Conservation (phyloP, 2,329 filamentous ascomycete genomes). For the Penicillium corylophilum region DNA sequence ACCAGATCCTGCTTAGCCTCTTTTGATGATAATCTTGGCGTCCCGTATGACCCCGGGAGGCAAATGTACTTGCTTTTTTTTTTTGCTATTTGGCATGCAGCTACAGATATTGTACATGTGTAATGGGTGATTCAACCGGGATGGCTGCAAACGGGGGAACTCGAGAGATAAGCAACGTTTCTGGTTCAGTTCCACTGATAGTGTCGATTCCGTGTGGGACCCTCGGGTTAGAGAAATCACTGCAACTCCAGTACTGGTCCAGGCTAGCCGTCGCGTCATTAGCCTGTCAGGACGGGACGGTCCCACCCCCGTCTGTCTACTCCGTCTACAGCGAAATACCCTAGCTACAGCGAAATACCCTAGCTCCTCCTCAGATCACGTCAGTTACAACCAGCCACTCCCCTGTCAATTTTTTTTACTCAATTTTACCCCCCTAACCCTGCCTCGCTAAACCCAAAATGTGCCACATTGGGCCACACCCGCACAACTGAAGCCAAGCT, state of each 20-base stretch:
- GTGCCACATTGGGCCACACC: neutral
- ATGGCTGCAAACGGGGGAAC: neutral
- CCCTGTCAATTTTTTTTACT: neutral
- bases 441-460: neutral
- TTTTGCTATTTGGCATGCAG: neutral
- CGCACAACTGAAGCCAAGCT: constrained; percentile 10
- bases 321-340: no score
- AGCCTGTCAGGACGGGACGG: constrained; percentile 16
- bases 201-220: neutral
- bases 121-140: neutral
- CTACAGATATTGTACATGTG: neutral
- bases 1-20: neutral
- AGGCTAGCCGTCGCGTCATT: constrained; percentile 17
- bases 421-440: neutral
- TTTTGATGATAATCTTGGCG: neutral
- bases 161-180: constrained; percentile 1
- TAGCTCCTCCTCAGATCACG: no score
- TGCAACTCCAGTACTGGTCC: constrained; percentile 1
- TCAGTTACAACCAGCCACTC: neutral
- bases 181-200: neutral
- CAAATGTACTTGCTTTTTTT: neutral
- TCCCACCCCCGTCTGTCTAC: constrained; percentile 1
- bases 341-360: no score
- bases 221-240: neutral
- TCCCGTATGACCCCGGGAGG: neutral